These are phyloP conservation scores for Piper longum DNA, from an alignment of 164 flowering plant genomes.

Conservation along the genomic window DNA sequence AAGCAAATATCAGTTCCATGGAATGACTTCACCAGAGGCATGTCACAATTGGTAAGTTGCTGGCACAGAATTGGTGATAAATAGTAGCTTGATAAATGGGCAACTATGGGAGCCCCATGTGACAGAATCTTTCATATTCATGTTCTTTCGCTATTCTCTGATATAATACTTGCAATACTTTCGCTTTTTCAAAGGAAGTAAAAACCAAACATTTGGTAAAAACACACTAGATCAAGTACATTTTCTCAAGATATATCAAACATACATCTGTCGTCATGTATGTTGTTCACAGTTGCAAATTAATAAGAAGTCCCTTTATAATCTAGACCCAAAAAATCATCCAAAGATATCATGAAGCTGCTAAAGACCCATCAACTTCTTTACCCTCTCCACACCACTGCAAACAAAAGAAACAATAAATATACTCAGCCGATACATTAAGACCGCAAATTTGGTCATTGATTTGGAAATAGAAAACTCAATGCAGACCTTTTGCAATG, in stretches of 20 bases:
- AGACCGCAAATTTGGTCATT: not conserved
- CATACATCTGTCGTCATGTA: no score
- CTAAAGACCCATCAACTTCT: not conserved
- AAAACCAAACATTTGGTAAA: no score
- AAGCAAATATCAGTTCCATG: no score
- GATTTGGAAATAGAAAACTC: not conserved
- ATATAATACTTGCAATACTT: no score
- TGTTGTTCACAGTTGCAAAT: no score
- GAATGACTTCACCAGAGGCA: not conserved
- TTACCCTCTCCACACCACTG: not conserved
- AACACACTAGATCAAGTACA: no score
- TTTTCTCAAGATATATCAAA: no score
- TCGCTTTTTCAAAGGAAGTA: no score
- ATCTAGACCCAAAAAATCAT: not conserved
- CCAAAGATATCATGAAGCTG: not conserved
- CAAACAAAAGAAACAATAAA: not conserved
- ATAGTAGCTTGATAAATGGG: no score
- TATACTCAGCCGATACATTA: not conserved
- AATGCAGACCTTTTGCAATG: not conserved
- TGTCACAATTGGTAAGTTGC: not conserved
- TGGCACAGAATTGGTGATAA: not conserved
- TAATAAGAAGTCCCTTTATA: not conserved
- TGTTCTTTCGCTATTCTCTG: no score
- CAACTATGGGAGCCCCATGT: no score
- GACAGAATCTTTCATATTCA: no score